A percentile compares a stretch with the other conserved stretches of the same genome.
Conservation (phyloP, 1,139 yeast species). For the Suzukiozyma palmioleophila region DNA sequence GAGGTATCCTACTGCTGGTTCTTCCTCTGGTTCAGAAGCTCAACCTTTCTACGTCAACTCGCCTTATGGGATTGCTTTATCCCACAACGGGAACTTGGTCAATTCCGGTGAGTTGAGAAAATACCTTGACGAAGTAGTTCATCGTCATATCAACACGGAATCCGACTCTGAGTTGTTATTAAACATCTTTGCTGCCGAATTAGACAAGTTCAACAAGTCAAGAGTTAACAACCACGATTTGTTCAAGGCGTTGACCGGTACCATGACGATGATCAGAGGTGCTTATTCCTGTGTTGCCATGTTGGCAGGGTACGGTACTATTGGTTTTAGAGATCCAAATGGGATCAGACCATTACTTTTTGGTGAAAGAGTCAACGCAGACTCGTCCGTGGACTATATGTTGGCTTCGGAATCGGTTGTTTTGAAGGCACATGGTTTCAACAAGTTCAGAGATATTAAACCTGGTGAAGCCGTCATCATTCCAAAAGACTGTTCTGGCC, state of each 20-base stretch:
- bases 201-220: slow-evolving; percentile 86
- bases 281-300: slow-evolving; percentile 95
- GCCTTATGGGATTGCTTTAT: slow-evolving; percentile 86
- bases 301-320: slow-evolving; percentile 92
- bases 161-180: slow-evolving; percentile 88
- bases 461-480: slow-evolving; percentile 98
- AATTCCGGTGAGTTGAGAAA: slow-evolving; percentile 74
- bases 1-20: slow-evolving; percentile 98
- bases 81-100: slow-evolving; percentile 94
- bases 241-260: slow-evolving; percentile 79
- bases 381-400: slow-evolving; percentile 88
- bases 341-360: slow-evolving; percentile 89
- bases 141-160: slow-evolving; percentile 95
- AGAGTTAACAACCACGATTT: slow-evolving; percentile 91
- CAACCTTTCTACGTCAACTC: slow-evolving; percentile 98
- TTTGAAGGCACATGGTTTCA: slow-evolving; percentile 86
- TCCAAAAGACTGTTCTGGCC: slow-evolving; percentile 54
- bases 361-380: slow-evolving; percentile 72
- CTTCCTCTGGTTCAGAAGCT: slow-evolving; percentile 93
- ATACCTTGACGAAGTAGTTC: slow-evolving; percentile 88
- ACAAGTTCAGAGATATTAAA: slow-evolving; percentile 69
- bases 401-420: slow-evolving; percentile 95
- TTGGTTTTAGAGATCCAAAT: slow-evolving; percentile 96
- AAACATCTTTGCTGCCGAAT: slow-evolving; percentile 86
- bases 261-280: slow-evolving; percentile 78